Conservation (phyloP, 306 rosid genomes). For the Styphnolobium japonicum region DNA sequence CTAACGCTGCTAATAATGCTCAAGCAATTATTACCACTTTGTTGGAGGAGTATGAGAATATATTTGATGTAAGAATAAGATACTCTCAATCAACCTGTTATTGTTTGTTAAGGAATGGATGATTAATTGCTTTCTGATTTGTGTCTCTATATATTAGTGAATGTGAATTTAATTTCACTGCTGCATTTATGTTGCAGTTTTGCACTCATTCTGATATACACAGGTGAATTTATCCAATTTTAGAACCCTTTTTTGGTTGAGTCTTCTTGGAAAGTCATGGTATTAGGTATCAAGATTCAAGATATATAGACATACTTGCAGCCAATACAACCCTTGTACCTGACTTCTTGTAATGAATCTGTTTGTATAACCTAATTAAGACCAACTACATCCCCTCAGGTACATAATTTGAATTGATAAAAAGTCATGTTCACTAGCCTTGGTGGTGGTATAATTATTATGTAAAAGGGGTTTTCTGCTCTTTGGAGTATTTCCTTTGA, state of each 20-base stretch:
- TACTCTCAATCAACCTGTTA: constrained; percentile 2
- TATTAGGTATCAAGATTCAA: too few species aligned
- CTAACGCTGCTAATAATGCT: constrained; percentile 97
- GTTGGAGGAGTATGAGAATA: constrained; percentile 88
- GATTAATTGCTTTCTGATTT: constrained; percentile 24
- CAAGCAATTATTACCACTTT: constrained; percentile 89
- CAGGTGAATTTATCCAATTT: not conserved
- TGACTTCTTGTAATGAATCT: not conserved
- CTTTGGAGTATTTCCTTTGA: too few species aligned
- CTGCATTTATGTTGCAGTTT: constrained; percentile 17
- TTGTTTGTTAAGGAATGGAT: too few species aligned
- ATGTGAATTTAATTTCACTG: not conserved
- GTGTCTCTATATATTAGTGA: constrained; percentile 3
- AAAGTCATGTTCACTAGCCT: not conserved
- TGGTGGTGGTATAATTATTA: too few species aligned
- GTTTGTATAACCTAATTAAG: not conserved
- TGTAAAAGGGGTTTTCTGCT: too few species aligned
- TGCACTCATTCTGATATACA: not conserved
- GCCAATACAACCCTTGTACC: not conserved
- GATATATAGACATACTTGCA: not conserved
- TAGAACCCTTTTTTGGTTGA: too few species aligned
- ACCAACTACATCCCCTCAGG: not conserved
- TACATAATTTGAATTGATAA: not conserved
- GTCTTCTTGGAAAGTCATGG: too few species aligned
- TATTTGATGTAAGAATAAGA: constrained; percentile 94